Base-by-base conservation (phyloP, 83 land plant genomes). In the Isoetes engelmannii region DNA sequence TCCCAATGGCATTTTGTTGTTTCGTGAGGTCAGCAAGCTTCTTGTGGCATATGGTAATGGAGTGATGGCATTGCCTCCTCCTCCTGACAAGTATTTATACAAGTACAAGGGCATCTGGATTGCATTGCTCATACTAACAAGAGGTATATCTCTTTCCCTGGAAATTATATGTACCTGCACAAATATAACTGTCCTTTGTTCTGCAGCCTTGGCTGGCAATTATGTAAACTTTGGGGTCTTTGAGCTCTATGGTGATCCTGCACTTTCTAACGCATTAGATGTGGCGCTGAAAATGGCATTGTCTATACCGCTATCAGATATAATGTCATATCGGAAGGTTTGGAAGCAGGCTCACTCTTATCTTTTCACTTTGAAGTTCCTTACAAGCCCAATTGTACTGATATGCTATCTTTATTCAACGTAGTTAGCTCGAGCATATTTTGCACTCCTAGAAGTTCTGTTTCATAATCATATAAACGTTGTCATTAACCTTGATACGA, bases 171-270 rank as follows among this genome's bases (percentile, higher is more conserved):
- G 1, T 60, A n/a, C 18, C 18, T 17, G 63, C 18, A n/a, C 20
- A 21, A n/a, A 0, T 60, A 1, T 60, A 13, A 28, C 37, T 28
- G n/a, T 10, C 12, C 37, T 48, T 45, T 59, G 28, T 69, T 18
- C 69, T 57, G 53, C 82, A 92, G 98, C 98, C 54, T 79, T 93
- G 75, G 80, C 86, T 61, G 96, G 98, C 60, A 93, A 93, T 67
- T 93, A 93, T 77, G 96, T 90, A 61, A 93, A 93, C 76, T 93
- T 93, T 73, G 92, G 98, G 61, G 98, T 93, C 19, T 93, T 93
- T 76, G 98, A 93, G 79, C 80, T 93, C 10, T 93, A 93, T 77
- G 96, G 96, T 57, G 98, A 92, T 75, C 80, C 86, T 67, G 96
- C 98, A 63, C 92, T 92, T 48, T 80, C 88, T 5, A 95, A 92